Evolutionary conservation across 257 asterid genomes (phyloP).

Genomic region (Fraxinus americana): DNA sequence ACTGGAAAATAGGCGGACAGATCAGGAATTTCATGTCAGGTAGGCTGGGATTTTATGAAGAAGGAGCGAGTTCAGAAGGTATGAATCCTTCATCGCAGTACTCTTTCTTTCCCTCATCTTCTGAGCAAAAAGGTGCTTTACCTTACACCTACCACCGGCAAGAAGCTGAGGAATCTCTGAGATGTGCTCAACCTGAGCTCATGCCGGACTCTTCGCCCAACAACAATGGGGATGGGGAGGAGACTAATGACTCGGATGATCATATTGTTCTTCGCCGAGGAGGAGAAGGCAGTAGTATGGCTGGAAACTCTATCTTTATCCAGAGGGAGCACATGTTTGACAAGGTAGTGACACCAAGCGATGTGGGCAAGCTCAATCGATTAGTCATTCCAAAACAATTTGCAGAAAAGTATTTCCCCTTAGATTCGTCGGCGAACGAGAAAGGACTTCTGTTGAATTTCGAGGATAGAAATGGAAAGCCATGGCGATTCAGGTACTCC

Average conservation of each 20-base stretch:
- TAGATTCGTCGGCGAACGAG: conserved; percentile 77
- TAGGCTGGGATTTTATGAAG: conserved; percentile 48
- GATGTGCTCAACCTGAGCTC: not conserved
- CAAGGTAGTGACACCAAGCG: conserved; percentile 95
- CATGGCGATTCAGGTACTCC: conserved; percentile 90
- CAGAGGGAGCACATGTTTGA: conserved; percentile 96
- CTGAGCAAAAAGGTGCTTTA: conserved; percentile 10
- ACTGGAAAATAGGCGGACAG: not conserved
- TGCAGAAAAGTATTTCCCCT: conserved; percentile 93
- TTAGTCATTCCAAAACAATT: conserved; percentile 92
- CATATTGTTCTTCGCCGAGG: conserved; percentile 23
- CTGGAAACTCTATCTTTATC: conserved; percentile 11
- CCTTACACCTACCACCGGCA: conserved; percentile 12
- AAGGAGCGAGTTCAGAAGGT: conserved; percentile 15
- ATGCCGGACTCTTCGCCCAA: conserved; percentile 13
- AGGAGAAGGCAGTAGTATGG: conserved; percentile 25
- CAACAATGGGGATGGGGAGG: conserved; percentile 19
- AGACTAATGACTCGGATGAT: conserved; percentile 27
- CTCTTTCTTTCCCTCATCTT: conserved; percentile 28
- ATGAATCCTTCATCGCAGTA: conserved; percentile 27
- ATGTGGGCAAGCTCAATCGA: conserved; percentile 91
- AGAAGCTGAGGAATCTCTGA: not conserved
- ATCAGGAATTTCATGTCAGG: conserved; percentile 54
- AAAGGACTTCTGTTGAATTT: conserved; percentile 83
- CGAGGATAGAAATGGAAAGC: conserved; percentile 87